phyloP scores from a whole-genome alignment of 2,329 filamentous ascomycete species.

The Daldinia sp. region DNA sequence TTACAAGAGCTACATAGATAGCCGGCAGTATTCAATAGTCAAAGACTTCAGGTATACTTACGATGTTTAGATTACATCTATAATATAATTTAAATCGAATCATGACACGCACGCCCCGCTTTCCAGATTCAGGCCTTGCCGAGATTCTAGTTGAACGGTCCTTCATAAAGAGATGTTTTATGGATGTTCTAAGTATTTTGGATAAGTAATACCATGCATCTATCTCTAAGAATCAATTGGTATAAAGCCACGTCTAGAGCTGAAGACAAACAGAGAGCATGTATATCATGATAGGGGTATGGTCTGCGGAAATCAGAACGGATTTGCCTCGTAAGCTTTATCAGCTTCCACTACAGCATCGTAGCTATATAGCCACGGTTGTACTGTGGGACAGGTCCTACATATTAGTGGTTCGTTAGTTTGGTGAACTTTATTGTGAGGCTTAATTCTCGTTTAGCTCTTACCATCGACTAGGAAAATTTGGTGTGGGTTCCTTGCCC shows the following conservation, averaged over 20 bases:
- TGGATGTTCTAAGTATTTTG: not conserved
- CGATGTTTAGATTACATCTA: no score
- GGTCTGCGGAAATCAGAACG: constrained; percentile 17
- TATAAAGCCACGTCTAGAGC: not conserved
- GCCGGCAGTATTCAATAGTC: no score
- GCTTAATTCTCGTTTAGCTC: not conserved
- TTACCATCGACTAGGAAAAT: constrained; percentile 43
- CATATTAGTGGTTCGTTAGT: constrained; percentile 10
- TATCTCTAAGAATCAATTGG: not conserved
- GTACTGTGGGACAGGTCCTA: constrained; percentile 41
- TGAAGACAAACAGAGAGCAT: not conserved
- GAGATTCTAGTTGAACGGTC: no score
- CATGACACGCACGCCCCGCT: no score
- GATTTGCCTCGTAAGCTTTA: constrained; percentile 24
- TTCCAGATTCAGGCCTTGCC: no score
- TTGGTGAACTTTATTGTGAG: not conserved
- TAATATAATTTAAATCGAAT: no score
- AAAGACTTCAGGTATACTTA: no score
- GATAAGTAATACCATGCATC: not conserved
- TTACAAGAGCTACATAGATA: no score
- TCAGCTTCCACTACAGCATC: constrained; percentile 37
- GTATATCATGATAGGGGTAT: not conserved
- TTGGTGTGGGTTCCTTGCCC: constrained; percentile 22
- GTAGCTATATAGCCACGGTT: constrained; percentile 42
- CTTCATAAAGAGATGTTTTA: not conserved